Evolutionary conservation across 108 stramenopile genomes (phyloP).

Genomic region (Phaeodactylum tricornutum): DNA sequence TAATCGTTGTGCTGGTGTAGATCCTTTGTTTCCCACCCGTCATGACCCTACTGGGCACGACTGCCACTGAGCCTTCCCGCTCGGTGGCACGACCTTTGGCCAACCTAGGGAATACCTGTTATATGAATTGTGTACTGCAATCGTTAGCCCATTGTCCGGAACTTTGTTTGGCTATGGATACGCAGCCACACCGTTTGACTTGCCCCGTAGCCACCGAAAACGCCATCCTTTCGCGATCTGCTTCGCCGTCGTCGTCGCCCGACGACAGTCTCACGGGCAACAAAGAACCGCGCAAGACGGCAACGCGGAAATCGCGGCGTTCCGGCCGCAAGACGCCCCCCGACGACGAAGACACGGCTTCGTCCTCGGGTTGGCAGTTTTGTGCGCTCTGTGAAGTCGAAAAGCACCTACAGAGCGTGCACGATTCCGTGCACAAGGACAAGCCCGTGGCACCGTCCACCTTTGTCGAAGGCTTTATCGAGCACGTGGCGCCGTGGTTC

Average conservation of each 20-base stretch:
- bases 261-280: conserved; percentile 4
- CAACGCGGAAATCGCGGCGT: conserved; percentile 12
- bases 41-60: no score
- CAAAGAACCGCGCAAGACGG: conserved; percentile 7
- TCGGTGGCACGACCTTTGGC: conserved; percentile 62
- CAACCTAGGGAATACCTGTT: conserved; percentile 86
- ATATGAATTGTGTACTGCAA: conserved; percentile 80
- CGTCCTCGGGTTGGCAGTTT: conserved; percentile 23
- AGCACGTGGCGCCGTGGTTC: conserved; percentile 83
- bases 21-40: no score
- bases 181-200: conserved; percentile 43
- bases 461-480: conserved; percentile 74
- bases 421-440: conserved; percentile 15
- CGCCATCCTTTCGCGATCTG: conserved; percentile 7
- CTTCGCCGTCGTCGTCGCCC: conserved; percentile 19
- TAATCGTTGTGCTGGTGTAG: no score
- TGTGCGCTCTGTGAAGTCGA: conserved; percentile 79
- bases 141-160: conserved; percentile 82
- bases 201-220: conserved; percentile 51
- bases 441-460: conserved; percentile 58
- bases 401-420: conserved; percentile 47
- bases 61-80: no score
- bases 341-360: conserved; percentile 16
- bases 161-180: conserved; percentile 75
- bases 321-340: conserved; percentile 5